Base-by-base conservation (phyloP, 805 yeast genomes). In the Aciculoconidium aculeatum region DNA sequence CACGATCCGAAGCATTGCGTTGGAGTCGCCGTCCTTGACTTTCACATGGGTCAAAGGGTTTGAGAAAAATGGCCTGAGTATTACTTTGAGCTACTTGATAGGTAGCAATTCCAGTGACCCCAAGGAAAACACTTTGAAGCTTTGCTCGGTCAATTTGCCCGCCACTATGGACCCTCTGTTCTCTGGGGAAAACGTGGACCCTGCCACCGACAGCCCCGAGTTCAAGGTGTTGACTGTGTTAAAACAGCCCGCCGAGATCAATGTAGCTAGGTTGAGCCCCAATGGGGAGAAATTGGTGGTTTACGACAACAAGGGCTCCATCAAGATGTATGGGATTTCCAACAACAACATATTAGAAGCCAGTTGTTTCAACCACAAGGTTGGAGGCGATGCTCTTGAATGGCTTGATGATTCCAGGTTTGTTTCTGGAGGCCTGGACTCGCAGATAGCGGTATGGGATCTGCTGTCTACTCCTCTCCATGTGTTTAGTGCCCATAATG, bases 381-480 rank as follows among this genome's bases (percentile, higher is more conserved):
- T 57, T 32, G 86, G 79, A 42, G 94, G 94, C 1, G 75, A 66
- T 47, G 82, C 80, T 2, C 54, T 86, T 28, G 77, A 78, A 37
- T 85, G 94, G 94, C 59, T 70, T 33, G 53, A 53, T 15, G 61
- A 69, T 21, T 20, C 29, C 6, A 53, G 53, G 35, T 64, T 86
- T 17, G 57, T 77, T 8, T 65, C 87, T 2, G 82, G 84, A 2
- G 67, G 85, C 4, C 75, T 72, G 36, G 94, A 84, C 50, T 54
- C 70, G 10, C 70, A 72, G 15, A 72, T 84, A 23, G 84, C 84
- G 0, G 47, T 79, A 21, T 85, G 94, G 94, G 81, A 80, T 40
- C 44, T 72, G 7, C 51, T 58, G 26, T 57, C 62, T 0, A 51
- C 65, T 4, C 86, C 86, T 10, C 35, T 53, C n/a, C 65, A 59